phyloP scores from a whole-genome alignment of 2,329 filamentous ascomycete genomes.

The Salinomyces thailandicus region DNA sequence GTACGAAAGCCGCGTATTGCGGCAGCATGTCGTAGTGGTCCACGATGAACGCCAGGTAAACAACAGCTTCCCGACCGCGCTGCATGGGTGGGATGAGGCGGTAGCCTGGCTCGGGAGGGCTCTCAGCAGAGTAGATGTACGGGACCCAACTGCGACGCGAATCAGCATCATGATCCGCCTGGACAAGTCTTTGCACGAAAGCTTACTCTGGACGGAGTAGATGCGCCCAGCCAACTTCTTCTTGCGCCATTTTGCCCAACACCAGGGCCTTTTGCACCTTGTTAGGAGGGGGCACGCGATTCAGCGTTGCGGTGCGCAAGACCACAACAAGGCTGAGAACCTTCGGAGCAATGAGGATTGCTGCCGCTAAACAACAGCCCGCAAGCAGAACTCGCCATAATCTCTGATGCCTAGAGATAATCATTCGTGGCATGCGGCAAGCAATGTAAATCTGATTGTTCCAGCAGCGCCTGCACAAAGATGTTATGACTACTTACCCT shows the following conservation, averaged over 20 bases:
- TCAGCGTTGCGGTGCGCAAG: no score
- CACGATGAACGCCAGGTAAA: constrained; percentile 38
- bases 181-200: no score
- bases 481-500: no score
- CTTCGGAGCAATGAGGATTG: no score
- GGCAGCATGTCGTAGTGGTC: constrained; percentile 32
- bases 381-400: no score
- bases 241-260: background rate
- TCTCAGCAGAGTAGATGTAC: background rate
- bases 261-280: background rate
- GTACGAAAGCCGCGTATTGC: constrained; percentile 17
- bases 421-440: no score
- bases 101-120: background rate
- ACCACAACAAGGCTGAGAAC: no score
- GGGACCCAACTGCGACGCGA: background rate
- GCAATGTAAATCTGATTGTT: no score
- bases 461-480: no score
- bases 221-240: background rate
- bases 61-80: constrained; percentile 38
- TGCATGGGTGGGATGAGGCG: constrained; percentile 29
- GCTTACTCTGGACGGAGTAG: background rate
- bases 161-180: no score
- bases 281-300: background rate
- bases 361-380: no score
- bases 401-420: no score